Conservation (phyloP, 192 early-diverging fungal species). For the Linnemannia zychae region DNA sequence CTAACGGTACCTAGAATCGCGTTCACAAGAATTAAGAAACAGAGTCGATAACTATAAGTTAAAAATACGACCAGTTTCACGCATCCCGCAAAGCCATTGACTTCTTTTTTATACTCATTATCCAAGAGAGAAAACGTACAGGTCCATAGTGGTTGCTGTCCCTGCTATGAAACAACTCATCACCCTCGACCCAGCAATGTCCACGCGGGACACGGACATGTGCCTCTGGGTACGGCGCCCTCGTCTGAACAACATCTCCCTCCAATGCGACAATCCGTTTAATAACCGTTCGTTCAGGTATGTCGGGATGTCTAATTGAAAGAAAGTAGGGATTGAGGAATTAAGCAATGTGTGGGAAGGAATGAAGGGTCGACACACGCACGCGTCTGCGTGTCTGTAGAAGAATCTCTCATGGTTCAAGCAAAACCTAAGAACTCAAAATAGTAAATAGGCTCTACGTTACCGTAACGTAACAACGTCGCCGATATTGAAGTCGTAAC, state of each 20-base stretch:
- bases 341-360: neutral
- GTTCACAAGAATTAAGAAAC: neutral
- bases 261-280: slow-evolving; percentile 90
- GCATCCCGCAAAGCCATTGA: no score
- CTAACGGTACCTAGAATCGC: slow-evolving; percentile 80
- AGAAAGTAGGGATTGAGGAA: neutral
- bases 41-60: no score
- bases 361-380: neutral
- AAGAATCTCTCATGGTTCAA: no score
- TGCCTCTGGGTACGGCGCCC: slow-evolving; percentile 55
- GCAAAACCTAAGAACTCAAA: neutral
- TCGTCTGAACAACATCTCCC: slow-evolving; percentile 79
- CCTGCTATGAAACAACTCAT: slow-evolving; percentile 85
- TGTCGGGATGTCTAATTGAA: slow-evolving; percentile 66
- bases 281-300: slow-evolving; percentile 78
- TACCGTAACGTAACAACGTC: slow-evolving; percentile 78
- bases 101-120: no score
- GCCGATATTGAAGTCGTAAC: slow-evolving; percentile 67
- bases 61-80: no score
- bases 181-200: slow-evolving; percentile 90
- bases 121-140: slow-evolving; percentile 43
- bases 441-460: neutral
- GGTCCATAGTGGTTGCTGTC: slow-evolving; percentile 89
- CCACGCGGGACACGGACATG: slow-evolving; percentile 79
- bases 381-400: neutral